Evolutionary conservation across 2,329 filamentous ascomycete genomes (phyloP), one percentile per base, ranked within the genome.

Genomic region (Colletotrichum sojae): DNA sequence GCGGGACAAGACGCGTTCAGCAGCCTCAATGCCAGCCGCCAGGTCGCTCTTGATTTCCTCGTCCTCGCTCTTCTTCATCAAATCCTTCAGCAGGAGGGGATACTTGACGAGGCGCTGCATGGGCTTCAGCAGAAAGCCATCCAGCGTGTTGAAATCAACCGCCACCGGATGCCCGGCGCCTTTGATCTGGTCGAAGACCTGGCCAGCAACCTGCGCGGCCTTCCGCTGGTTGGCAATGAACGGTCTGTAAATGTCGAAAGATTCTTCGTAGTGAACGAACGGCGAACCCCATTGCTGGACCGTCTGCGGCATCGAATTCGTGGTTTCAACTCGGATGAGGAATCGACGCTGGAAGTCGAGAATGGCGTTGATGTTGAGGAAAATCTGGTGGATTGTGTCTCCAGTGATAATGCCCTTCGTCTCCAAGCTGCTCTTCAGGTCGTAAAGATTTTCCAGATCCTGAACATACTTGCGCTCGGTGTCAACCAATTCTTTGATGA

Each of bases 401-500:
- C 96, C 95, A 2, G 94, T 92, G 72, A 98, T 90, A 45, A 94
- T 90, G 45, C 94, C 94, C 73, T 92, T 94, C 77, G 97, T 92
- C 75, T 98, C 94, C 63, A 98, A 85, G 25, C 92, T 89, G 81
- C 94, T 95, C 83, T 97, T 98, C 77, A 98, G 88, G 57, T 95
- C 92, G 78, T 98, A 94, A 43, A 99, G 81, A 73, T 97, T 95
- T 79, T 98, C 95, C 61, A 99, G 83, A 83, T 99, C 96, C 79
- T 98, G 95, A 4, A 98, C 96, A 75, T 99, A 99, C 81, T 98
- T 98, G 71, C 96, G 91, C 81, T 99, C 96, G 1, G 95, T 98
- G 75, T 95, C 94, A 64, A 99, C 92, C 54, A 99, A 83, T 81
- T 99, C 96, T 76, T 92, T 91, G 51, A 99, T 89, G 70, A 98